phyloP scores from a whole-genome alignment of 1,284 basidiomycete genomes.

The Coniferiporia sulphurascens region DNA sequence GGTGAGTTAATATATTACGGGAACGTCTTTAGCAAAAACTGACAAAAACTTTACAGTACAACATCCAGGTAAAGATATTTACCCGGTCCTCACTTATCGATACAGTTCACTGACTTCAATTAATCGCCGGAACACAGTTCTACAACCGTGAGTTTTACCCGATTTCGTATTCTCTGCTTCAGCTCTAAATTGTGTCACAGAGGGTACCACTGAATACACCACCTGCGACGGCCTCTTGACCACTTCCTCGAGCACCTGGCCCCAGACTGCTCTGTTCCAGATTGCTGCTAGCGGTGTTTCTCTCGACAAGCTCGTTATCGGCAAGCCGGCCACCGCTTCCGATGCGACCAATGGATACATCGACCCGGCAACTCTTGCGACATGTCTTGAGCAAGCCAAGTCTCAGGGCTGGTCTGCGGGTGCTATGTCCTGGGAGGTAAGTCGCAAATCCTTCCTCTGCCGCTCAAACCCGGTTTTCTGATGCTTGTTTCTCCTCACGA shows the following conservation, averaged over 20 bases:
- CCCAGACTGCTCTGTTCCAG: constrained; percentile 51
- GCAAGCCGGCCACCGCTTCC: constrained; percentile 49
- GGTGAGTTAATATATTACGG: constrained; percentile 22
- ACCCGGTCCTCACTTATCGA: neutral
- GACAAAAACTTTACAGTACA: constrained; percentile 33
- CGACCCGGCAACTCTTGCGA: constrained; percentile 44
- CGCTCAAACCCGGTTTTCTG: neutral
- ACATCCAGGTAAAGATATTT: constrained; percentile 35
- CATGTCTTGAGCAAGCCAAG: constrained; percentile 51
- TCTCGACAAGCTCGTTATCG: constrained; percentile 50
- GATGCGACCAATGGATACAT: constrained; percentile 61
- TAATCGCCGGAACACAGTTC: constrained; percentile 35
- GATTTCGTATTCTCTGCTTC: neutral
- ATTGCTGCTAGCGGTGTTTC: constrained; percentile 52
- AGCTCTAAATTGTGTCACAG: constrained; percentile 27
- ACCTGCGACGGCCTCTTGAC: constrained; percentile 51
- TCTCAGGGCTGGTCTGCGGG: constrained; percentile 56
- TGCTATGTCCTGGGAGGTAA: constrained; percentile 46
- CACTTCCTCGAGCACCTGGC: constrained; percentile 46
- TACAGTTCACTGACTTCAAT: neutral
- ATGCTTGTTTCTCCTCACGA: constrained; percentile 25
- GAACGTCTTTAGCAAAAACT: neutral
- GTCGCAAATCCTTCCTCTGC: constrained; percentile 18
- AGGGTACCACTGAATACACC: constrained; percentile 53
- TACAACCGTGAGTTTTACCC: constrained; percentile 51